Evolutionary conservation across 192 early-diverging fungal genomes (phyloP).

Genomic region (Backusella australiensis): DNA sequence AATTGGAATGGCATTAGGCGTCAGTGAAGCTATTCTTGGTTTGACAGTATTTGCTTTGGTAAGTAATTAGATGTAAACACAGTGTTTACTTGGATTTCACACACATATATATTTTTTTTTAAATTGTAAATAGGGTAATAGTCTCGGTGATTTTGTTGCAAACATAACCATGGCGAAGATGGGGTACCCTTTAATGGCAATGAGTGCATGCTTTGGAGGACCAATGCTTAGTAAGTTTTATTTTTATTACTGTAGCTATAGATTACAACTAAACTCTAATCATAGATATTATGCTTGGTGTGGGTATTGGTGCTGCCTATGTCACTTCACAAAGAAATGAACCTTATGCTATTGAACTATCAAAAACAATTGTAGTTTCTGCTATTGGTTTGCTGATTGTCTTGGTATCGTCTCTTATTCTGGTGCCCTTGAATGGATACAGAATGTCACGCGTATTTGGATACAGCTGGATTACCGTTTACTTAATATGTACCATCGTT

Average conservation of each 20-base stretch:
- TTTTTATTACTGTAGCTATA: neutral
- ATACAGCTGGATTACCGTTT: constrained; percentile 52
- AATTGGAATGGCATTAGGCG: constrained; percentile 71
- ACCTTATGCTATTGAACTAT: constrained; percentile 57
- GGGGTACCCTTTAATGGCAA: constrained; percentile 93
- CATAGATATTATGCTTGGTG: constrained; percentile 76
- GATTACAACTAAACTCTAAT: neutral
- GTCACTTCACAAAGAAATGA: constrained; percentile 47
- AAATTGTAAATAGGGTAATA: constrained; percentile 56
- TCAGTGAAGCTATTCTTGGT: constrained; percentile 81
- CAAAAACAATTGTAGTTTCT: constrained; percentile 68
- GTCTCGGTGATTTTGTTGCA: constrained; percentile 88
- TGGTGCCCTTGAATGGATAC: constrained; percentile 62
- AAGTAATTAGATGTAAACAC: constrained; percentile 27
- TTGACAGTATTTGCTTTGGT: constrained; percentile 86
- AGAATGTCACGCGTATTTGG: constrained; percentile 62
- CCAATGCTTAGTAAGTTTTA: constrained; percentile 78
- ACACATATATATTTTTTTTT: neutral
- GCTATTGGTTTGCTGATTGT: constrained; percentile 64
- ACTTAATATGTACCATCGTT: constrained; percentile 55
- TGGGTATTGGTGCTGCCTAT: constrained; percentile 74
- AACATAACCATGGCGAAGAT: constrained; percentile 88
- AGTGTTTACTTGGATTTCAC: constrained; percentile 11
- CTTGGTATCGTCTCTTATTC: constrained; percentile 53
- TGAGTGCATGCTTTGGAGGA: constrained; percentile 91